A percentile compares a stretch with the other conserved stretches of the same genome.
phyloP scores from a whole-genome alignment of 2,329 filamentous ascomycete species.

The Neocatenulostroma microsporum region DNA sequence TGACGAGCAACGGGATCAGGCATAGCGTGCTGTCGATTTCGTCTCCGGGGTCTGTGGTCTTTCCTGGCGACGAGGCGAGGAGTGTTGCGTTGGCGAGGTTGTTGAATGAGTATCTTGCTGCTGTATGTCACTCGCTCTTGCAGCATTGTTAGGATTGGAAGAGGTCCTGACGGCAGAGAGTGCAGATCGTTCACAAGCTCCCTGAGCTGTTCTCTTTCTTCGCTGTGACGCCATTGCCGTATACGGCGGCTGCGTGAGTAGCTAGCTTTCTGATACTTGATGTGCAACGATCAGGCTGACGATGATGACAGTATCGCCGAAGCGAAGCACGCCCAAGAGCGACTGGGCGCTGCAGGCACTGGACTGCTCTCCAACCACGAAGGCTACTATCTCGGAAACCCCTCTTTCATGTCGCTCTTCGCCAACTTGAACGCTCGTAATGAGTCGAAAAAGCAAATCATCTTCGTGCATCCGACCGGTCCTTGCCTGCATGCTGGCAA shows the following conservation, averaged over 20 bases:
- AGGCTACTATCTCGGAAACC: constrained; percentile 43
- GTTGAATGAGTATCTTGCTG: constrained; percentile 27
- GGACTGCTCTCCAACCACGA: constrained; percentile 44
- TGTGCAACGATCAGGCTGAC: too few species aligned
- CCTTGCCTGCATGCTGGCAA: constrained; percentile 25
- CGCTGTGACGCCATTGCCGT: constrained; percentile 9
- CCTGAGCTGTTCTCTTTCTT: constrained; percentile 10
- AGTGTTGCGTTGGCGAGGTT: constrained; percentile 29
- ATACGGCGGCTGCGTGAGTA: constrained; percentile 9
- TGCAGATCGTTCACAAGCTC: constrained; percentile 7
- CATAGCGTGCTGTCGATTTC: constrained; percentile 28
- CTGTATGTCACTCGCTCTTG: neutral
- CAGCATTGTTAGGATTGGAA: too few species aligned
- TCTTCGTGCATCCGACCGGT: constrained; percentile 47
- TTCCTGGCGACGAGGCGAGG: constrained; percentile 19
- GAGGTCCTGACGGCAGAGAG: neutral
- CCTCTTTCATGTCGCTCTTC: constrained; percentile 37
- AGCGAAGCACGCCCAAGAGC: constrained; percentile 24
- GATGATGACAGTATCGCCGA: constrained; percentile 27
- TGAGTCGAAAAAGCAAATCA: constrained; percentile 26
- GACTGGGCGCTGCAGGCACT: constrained; percentile 40
- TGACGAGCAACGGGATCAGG: constrained; percentile 20
- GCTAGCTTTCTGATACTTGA: constrained; percentile 22
- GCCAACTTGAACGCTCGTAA: constrained; percentile 36
- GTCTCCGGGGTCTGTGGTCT: constrained; percentile 31